Base-by-base conservation (phyloP, 2,329 filamentous ascomycete species). In the Hypoxylon sp. region DNA sequence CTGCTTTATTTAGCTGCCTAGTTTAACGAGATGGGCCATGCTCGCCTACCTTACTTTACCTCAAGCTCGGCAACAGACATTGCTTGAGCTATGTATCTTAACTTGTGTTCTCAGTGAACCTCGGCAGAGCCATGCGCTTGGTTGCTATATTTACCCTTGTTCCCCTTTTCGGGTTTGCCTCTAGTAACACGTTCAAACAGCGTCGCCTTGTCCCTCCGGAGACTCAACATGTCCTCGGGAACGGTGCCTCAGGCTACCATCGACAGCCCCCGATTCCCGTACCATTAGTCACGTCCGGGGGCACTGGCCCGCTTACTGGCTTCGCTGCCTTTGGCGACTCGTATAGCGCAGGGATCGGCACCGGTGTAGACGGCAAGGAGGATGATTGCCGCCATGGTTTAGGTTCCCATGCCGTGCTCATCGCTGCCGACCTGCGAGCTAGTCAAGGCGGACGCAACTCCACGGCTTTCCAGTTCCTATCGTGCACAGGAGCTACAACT, bases 261-360 rank as follows among this genome's bases (percentile, higher is more conserved):
- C 46, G 46, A 48, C 61, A n/a, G 32, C 59, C 66, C 41, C 41
- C 21, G n/a, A 21, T 41, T 5, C 50, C 43, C 19, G 21, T 55
- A 25, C 50, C 61, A 11, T 32, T 60, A 50, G 21, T 6, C 28
- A 43, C 55, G 30, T 19, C 34, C 17, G 30, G 49, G 14, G 11
- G 19, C 9, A 13, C 43, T 2, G 25, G 21, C 6, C 25, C 53
- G 6, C 56, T 57, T 7, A 64, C 71, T 5, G 80, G 81, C 56
- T 83, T 84, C 70, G 78, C 79, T 62, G 80, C 82, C 9, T 74
- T 84, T 11, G 82, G 82, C 6, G 82, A 85, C 67, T 84, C 82
- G 5, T 85, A 85, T 70, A 82, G 80, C 51, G 82, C 83, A 2
- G 83, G 83, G 32, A 85, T 85, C 62, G 83, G 83, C 58, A 84